These are phyloP conservation scores for Acmispon strigosus DNA, from an alignment of 306 rosid genomes.

Conservation along the genomic window DNA sequence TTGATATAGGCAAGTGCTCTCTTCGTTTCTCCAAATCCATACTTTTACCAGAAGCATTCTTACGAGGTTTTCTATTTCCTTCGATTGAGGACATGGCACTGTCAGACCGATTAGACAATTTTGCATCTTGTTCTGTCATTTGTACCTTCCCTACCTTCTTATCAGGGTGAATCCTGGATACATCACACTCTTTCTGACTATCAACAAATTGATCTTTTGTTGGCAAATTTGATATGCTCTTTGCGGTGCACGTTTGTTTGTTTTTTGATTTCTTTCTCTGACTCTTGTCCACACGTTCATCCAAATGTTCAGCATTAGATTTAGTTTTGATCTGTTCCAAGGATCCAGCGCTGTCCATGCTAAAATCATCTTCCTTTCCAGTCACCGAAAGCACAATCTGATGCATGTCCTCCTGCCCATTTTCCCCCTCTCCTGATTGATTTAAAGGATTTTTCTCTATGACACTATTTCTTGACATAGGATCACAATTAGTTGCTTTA, in stretches of 20 bases:
- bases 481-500: constrained; percentile 24
- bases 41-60: constrained; percentile 27
- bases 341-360: constrained; percentile 22
- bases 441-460: constrained; percentile 30
- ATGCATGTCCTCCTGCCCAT: constrained; percentile 20
- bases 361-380: constrained; percentile 18
- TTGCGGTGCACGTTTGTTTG: constrained; percentile 32
- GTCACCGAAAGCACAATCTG: constrained; percentile 5
- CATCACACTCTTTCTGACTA: constrained; percentile 14
- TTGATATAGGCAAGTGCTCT: constrained; percentile 27
- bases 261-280: constrained; percentile 41
- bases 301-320: constrained; percentile 30
- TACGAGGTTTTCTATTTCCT: constrained; percentile 26
- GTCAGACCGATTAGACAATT: constrained; percentile 30
- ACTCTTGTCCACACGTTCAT: constrained; percentile 24
- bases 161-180: constrained; percentile 20
- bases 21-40: constrained; percentile 16
- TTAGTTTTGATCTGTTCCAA: constrained; percentile 27
- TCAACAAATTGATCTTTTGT: constrained; percentile 27
- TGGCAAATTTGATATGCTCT: constrained; percentile 21
- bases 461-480: constrained; percentile 22
- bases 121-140: constrained; percentile 24
- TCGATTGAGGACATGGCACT: constrained; percentile 26
- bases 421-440: constrained; percentile 24
- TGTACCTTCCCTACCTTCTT: constrained; percentile 30